A percentile compares a stretch with the other conserved stretches of the same genome.
phyloP scores from a whole-genome alignment of 768 basidiomycete genomes.

The Cystobasidium onofrii region DNA sequence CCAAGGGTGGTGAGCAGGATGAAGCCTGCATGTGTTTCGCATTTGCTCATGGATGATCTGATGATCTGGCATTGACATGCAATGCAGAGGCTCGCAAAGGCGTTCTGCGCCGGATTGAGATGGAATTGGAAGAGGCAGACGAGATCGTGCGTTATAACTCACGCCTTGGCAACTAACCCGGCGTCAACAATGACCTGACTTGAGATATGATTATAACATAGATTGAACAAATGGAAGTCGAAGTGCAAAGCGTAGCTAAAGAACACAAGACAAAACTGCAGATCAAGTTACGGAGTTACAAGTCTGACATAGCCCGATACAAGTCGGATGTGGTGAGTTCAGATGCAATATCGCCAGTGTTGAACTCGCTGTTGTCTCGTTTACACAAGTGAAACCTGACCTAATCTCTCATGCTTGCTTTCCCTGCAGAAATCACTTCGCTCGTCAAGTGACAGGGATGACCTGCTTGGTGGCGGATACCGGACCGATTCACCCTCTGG shows the following conservation, averaged over 20 bases:
- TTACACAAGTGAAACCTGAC: too few species aligned
- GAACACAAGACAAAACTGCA: conserved; percentile 68
- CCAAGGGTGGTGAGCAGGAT: conserved; percentile 20
- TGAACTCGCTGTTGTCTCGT: background rate
- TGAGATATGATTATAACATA: too few species aligned
- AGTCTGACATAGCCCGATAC: conserved; percentile 63
- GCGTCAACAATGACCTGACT: too few species aligned
- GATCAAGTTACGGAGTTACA: conserved; percentile 63
- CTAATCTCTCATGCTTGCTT: too few species aligned
- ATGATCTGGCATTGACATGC: background rate
- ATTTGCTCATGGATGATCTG: background rate
- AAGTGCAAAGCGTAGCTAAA: conserved; percentile 83
- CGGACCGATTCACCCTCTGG: conserved; percentile 52
- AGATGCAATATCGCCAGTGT: background rate
- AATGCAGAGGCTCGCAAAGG: conserved; percentile 79
- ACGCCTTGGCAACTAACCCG: background rate
- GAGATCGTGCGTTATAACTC: conserved; percentile 67
- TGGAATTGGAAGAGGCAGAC: conserved; percentile 95
- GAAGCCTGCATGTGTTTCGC: background rate
- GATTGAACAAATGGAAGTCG: conserved; percentile 99
- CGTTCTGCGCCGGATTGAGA: conserved; percentile 70
- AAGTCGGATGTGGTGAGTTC: conserved; percentile 58
- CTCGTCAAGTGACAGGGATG: conserved; percentile 61
- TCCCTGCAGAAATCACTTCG: conserved; percentile 67
- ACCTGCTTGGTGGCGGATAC: conserved; percentile 57